Base-by-base conservation (phyloP, 495 filamentous ascomycete genomes). In the Pseudoneurospora amorphoporcata region DNA sequence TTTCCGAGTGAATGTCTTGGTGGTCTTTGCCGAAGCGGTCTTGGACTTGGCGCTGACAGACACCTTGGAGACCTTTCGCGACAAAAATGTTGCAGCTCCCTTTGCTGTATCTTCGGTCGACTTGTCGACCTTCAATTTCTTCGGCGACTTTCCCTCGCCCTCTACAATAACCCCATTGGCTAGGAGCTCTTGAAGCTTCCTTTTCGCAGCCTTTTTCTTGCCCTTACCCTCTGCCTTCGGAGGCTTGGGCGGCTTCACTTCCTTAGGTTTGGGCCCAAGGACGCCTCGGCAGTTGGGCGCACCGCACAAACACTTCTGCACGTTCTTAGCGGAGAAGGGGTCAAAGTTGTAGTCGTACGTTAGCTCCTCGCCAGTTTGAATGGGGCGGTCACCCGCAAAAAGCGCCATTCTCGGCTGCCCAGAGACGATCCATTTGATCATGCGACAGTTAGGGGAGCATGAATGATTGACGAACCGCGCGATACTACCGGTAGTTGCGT, bases 291-390 rank as follows among this genome's bases (percentile, higher is more conserved):
- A 96, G 71, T 90, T 90, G 19, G 86, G 79, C 72, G 90, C 86
- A 74, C 93, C 93, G 82, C 93, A 96, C 71, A 92, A 88, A 78
- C 93, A 96, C 80, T 91, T 85, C 79, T 94, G 92, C 70, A 93
- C 90, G 79, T 93, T 93, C 83, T 92, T 92, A 78, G 88, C 87
- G 19, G 89, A 92, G 79, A 92, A 94, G 45, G 90, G 92, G 87
- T 97, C 92, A 79, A 99, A 99, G 80, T 99, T 99, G 86, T 99
- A 99, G 85, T 99, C 95, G 81, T 99, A 99, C n/a, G 94, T 98
- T 73, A 99, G 83, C 79, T 99, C 95, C 69, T 98, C 93, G 43
- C 95, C 95, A 35, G 94, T 97, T 86, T 91, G 92, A 78, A 99
- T 92, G 2, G 92, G 93, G 10, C 86, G 83, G 73, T 97, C 92